Evolutionary conservation across 2,329 filamentous ascomycete species (phyloP).

Genomic region (Fusarium stilboides): DNA sequence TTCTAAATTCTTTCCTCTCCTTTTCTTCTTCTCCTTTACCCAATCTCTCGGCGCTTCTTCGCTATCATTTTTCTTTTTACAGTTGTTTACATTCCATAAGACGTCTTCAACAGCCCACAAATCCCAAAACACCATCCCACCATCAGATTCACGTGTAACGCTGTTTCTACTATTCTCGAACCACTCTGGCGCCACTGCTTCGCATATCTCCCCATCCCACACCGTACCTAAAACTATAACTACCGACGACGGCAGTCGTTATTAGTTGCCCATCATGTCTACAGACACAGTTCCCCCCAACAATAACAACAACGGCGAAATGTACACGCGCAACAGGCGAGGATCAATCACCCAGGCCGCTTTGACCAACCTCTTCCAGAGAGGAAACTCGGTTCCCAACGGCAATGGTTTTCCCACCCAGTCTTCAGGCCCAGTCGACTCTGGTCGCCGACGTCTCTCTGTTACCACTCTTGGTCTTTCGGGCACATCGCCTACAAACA

Average conservation of each 20-base stretch:
- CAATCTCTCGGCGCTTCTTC: slow-evolving; percentile 31
- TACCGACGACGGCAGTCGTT: slow-evolving; percentile 42
- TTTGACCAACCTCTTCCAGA: slow-evolving; percentile 71
- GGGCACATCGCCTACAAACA: slow-evolving; percentile 75
- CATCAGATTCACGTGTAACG: slow-evolving; percentile 48
- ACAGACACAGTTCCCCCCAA: slow-evolving; percentile 52
- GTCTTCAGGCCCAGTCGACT: slow-evolving; percentile 63
- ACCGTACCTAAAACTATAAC: slow-evolving; percentile 49
- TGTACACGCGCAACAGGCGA: slow-evolving; percentile 66
- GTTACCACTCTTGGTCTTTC: slow-evolving; percentile 82
- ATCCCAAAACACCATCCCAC: slow-evolving; percentile 35
- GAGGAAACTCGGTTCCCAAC: slow-evolving; percentile 67
- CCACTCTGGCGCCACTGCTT: slow-evolving; percentile 48
- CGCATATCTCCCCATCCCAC: slow-evolving; percentile 44
- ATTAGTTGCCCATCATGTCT: slow-evolving; percentile 51
- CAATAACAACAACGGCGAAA: slow-evolving; percentile 53
- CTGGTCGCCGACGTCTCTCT: slow-evolving; percentile 78
- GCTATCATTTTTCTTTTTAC: slow-evolving; percentile 24
- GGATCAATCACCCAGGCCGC: slow-evolving; percentile 71
- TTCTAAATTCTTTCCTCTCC: slow-evolving; percentile 29
- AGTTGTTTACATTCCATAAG: slow-evolving; percentile 17
- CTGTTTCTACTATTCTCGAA: slow-evolving; percentile 47
- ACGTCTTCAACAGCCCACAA: slow-evolving; percentile 43
- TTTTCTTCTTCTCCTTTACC: slow-evolving; percentile 17
- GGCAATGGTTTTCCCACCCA: slow-evolving; percentile 60